These are phyloP conservation scores for Dendrobium catenatum DNA, from an alignment of 106 monocot species.

Conservation along the genomic window DNA sequence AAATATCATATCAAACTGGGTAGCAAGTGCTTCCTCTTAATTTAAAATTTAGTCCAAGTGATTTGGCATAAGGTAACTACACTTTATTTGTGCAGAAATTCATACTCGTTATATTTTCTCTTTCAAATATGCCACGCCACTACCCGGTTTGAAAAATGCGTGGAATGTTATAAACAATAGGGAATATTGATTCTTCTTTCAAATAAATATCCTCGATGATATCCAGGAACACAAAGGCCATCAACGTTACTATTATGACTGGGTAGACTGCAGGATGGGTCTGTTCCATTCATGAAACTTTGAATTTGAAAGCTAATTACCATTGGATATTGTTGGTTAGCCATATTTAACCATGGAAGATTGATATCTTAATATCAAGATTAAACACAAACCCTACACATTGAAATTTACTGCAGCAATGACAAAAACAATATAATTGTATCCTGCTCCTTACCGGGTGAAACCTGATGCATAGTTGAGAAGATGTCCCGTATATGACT, in stretches of 20 bases:
- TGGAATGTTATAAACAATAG: neutral
- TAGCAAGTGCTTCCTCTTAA: neutral
- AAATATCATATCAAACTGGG: neutral
- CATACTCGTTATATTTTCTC: neutral
- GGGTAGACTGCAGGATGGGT: neutral
- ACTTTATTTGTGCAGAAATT: neutral
- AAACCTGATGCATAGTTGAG: slow-evolving; percentile 89
- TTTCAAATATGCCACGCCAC: neutral
- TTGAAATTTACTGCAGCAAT: neutral
- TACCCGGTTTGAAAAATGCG: neutral
- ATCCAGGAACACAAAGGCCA: neutral
- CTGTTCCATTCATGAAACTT: neutral
- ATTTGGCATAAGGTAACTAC: neutral
- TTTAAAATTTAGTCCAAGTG: neutral
- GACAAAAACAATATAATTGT: neutral
- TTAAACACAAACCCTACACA: neutral
- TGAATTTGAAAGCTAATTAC: slow-evolving; percentile 3
- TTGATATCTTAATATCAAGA: neutral
- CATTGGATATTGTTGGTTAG: neutral
- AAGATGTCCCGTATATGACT: slow-evolving; percentile 90
- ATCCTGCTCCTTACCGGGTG: slow-evolving; percentile 61
- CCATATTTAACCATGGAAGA: neutral
- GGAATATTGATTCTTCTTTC: neutral
- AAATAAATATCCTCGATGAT: neutral
- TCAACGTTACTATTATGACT: too few relatives aligned